Evolutionary conservation across 2,329 filamentous ascomycete species (phyloP), one percentile per base, ranked within the genome.

Genomic region (Curvularia hawaiiensis): DNA sequence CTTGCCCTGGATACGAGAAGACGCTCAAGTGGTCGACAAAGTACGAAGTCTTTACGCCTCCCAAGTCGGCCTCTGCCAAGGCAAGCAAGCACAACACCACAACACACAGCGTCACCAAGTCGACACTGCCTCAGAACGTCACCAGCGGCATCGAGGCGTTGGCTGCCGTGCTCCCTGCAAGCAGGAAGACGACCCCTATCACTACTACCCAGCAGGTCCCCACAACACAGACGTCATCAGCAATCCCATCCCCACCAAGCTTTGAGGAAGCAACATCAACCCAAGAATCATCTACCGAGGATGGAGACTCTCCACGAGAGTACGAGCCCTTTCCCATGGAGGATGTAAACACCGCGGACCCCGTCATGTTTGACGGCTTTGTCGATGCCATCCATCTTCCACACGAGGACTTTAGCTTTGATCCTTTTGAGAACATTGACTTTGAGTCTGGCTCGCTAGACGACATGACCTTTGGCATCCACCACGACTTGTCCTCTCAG

Each of bases 21-120:
- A 77, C 76, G 49, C 64, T 82, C 44, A 79, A 79, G 50, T 82
- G 80, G 80, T 80, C 78, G 10, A 79, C 77, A 46, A 82, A 82
- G 61, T 79, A 82, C 65, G 79, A 82, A 63, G 74, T 79, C n/a
- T 75, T 77, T 51, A 74, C 75, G 38, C 72, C 77, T 12, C 63
- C 65, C 24, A 63, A 16, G 50, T 63, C 60, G 14, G 50, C 63
- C 7, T 61, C 63, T 28, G 57, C 65, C 11, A 68, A 65, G 45
- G 40, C 60, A 46, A 53, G 51, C 56, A 53, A 54, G 20, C 47
- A 49, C 48, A 57, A 55, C 10, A 48, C 58, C 18, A 61, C 62
- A 30, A 35, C 50, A 1, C 44, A 59, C 22, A 55, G 54, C 35
- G 48, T 51, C 3, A 56, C 44, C 22, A 52, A 62, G 35, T 58